Evolutionary conservation across 2,329 filamentous ascomycete species (phyloP), one percentile per base, ranked within the genome.

Genomic region (Pseudogymnoascus sp.): DNA sequence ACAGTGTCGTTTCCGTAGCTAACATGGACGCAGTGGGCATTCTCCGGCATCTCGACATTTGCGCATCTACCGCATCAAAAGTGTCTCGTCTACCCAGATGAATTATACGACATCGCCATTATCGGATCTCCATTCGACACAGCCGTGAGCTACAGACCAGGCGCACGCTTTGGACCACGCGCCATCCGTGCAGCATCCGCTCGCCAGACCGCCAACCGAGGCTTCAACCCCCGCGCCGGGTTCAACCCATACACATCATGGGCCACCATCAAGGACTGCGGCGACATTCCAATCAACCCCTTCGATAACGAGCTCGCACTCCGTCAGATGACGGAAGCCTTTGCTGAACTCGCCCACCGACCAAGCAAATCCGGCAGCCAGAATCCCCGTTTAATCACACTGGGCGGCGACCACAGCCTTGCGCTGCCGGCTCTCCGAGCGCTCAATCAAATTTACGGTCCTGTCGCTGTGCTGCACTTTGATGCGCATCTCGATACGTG

Each of bases 201-300:
- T 6, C 86, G 92, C 18, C 92, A 96, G 75, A 90, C 88, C 12
- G 82, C 86, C 2, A 90, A 88, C 73, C 84, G 90, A 41, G 88
- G 88, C 70, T 92, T 89, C 81, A 96, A 96, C 74, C 84, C 88
- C 2, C 86, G 91, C 20, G 91, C 90, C 1, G 82, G 81, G 38
- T 81, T 96, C 66, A 97, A 96, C 74, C 91, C 92, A 0, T 96
- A 94, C 76, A 78, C 79, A 39, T 87, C 82, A 60, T 93, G 89
- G 88, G 88, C 89, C 0, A 85, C 78, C 38, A 84, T 96, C 63
- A 78, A 93, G 58, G 92, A 97, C 77, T 97, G 92, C 73, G 92
- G 92, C 54, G 92, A 96, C 72, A 91, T 96, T 61, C 91, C 92
- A 28, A 80, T 95, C 66, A 90, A 88, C 0, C 92, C 92, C 0